These are phyloP conservation scores for Mikania micrantha DNA, from an alignment of 129 eudicot genomes.

Conservation along the genomic window DNA sequence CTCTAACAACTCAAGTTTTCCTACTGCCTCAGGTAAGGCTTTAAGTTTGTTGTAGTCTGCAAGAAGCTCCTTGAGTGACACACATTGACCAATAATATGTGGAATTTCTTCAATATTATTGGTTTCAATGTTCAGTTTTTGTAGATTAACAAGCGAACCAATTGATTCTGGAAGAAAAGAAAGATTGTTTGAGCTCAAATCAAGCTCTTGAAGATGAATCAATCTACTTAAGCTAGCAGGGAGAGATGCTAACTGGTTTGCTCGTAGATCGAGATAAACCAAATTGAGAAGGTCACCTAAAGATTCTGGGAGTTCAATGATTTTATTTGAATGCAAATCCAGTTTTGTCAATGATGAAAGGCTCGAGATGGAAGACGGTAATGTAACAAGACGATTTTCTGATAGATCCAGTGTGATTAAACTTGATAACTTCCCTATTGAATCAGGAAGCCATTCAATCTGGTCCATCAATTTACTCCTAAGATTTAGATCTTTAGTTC, in stretches of 20 bases:
- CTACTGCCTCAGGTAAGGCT: constrained; percentile 92
- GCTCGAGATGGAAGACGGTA: constrained; percentile 62
- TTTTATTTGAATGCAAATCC: constrained; percentile 66
- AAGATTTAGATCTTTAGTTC: constrained; percentile 61
- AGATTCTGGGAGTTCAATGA: constrained; percentile 69
- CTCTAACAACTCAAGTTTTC: constrained; percentile 58
- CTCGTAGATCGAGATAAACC: constrained; percentile 60
- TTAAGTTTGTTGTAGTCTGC: constrained; percentile 89
- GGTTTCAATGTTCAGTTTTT: constrained; percentile 61
- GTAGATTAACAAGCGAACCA: constrained; percentile 68
- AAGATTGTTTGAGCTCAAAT: constrained; percentile 70
- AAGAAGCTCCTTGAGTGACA: constrained; percentile 76
- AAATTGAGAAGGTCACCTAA: constrained; percentile 71
- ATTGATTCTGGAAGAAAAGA: constrained; percentile 61
- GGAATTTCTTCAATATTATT: constrained; percentile 88
- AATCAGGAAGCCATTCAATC: constrained; percentile 93
- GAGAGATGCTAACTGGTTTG: constrained; percentile 58
- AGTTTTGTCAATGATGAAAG: constrained; percentile 60
- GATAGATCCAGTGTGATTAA: constrained; percentile 72
- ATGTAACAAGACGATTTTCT: constrained; percentile 52
- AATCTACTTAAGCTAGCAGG: constrained; percentile 53
- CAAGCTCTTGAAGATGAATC: constrained; percentile 68
- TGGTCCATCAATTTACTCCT: constrained; percentile 58
- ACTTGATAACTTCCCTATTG: constrained; percentile 70
- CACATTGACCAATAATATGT: constrained; percentile 67